phyloP scores from a whole-genome alignment of 257 asterid genomes.

The Fraxinus cuspidata region DNA sequence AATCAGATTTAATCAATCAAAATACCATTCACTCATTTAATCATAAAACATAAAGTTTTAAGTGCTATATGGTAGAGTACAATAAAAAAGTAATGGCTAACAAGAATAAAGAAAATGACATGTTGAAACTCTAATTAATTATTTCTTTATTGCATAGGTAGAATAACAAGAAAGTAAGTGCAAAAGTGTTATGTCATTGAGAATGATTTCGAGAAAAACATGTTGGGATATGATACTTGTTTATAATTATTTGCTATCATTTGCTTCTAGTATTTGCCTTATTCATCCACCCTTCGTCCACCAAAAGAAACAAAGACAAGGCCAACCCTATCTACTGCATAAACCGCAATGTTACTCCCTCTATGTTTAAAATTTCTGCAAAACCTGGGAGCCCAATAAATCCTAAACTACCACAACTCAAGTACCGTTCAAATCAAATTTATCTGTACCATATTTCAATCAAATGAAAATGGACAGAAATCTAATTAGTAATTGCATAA shows the following conservation, averaged over 20 bases:
- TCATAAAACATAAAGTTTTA: no score
- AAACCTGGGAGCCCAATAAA: neutral
- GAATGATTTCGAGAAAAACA: neutral
- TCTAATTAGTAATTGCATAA: neutral
- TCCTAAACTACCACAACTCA: neutral
- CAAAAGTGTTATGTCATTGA: no score
- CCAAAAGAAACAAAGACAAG: neutral
- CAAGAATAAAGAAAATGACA: no score
- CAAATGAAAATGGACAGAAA: neutral
- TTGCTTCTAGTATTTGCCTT: neutral
- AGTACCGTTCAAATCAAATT: neutral
- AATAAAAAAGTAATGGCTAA: no score
- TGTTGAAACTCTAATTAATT: no score
- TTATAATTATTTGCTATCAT: neutral
- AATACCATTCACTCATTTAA: no score
- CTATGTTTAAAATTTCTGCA: neutral
- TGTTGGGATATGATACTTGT: neutral
- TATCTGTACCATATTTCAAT: neutral
- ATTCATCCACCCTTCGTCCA: neutral
- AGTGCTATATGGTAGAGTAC: no score
- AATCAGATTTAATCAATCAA: no score
- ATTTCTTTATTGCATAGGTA: no score
- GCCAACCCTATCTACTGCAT: no score
- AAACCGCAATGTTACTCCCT: neutral
- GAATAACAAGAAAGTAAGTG: no score